Evolutionary conservation across 2,329 filamentous ascomycete species (phyloP), one percentile per base, ranked within the genome.

Genomic region (Ophiostoma populinum): DNA sequence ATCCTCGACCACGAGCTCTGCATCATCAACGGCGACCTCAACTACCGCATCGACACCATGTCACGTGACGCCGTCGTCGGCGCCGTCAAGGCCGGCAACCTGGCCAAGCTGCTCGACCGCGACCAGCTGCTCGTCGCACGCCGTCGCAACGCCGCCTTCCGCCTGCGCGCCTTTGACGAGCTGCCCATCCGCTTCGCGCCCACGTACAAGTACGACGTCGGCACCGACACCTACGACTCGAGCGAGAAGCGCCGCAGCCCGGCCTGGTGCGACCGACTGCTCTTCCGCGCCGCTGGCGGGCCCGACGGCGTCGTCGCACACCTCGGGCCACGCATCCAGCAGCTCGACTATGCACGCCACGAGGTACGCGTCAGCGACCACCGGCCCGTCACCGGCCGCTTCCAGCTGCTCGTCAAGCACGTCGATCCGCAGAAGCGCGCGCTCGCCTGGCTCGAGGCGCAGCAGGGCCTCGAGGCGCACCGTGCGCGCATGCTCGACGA

Each of bases 121-220:
- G 90, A 98, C 50, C 90, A 98, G 52, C 66, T 98, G 5, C 72
- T 95, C 2, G 78, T 93, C 0, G 87, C 85, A 10, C 73, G 80
- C 38, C 80, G 85, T 34, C 81, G 83, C 46, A 94, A 94, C 47
- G 85, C 87, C 0, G 80, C 75, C 0, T 94, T 95, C 58, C 72
- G 81, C 19, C 67, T 98, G 5, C 75, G 86, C 15, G 78, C 82
- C 0, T 95, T 98, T 53, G 75, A 78, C n/a, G 90, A 98, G 56
- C 65, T 78, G 37, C 80, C 80, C 1, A 94, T 98, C 48, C 78
- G 74, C 0, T 98, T 98, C 52, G 77, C 83, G 7, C 90, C 90
- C 1, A 98, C 90, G 0, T 98, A 98, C 63, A 98, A 98, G 54
- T 98, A 98, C 53, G 90, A 98, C 47, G 83, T 95, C 1, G 86